A percentile compares a stretch with the other conserved stretches of the same genome.
Evolutionary conservation across 257 asterid genomes (phyloP).

Genomic region (Solanum etuberosum): DNA sequence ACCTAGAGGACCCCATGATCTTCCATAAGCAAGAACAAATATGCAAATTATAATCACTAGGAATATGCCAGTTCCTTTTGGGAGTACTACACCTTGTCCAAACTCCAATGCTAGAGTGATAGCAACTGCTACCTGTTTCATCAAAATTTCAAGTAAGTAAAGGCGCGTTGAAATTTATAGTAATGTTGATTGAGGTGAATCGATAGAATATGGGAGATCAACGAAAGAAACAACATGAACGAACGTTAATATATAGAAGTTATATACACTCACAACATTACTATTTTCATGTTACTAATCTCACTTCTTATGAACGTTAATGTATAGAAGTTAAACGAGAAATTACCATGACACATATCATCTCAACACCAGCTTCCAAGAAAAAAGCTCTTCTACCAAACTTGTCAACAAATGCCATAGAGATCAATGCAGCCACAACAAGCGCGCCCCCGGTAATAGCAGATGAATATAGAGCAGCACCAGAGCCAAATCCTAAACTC

Average conservation of each 20-base stretch:
- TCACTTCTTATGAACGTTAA: background rate
- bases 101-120: constrained; percentile 56
- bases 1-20: constrained; percentile 85
- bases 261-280: background rate
- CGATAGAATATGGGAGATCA: background rate
- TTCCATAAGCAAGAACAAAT: constrained; percentile 57
- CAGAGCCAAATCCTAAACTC: constrained; percentile 68
- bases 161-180: background rate
- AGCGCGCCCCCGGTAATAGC: constrained; percentile 48
- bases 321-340: background rate
- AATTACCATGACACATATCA: constrained; percentile 43
- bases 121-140: constrained; percentile 47
- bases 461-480: constrained; percentile 47
- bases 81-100: constrained; percentile 48
- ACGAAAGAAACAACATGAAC: background rate
- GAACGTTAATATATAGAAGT: no score
- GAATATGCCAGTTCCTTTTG: constrained; percentile 33
- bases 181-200: background rate
- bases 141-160: background rate
- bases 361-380: constrained; percentile 63
- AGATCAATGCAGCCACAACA: constrained; percentile 54
- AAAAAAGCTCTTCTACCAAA: constrained; percentile 69
- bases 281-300: background rate
- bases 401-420: constrained; percentile 69
- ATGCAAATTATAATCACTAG: constrained; percentile 51